A percentile compares a stretch with the other conserved stretches of the same genome.
Conservation (phyloP, 306 rosid genomes). For the Coriaria nepalensis region DNA sequence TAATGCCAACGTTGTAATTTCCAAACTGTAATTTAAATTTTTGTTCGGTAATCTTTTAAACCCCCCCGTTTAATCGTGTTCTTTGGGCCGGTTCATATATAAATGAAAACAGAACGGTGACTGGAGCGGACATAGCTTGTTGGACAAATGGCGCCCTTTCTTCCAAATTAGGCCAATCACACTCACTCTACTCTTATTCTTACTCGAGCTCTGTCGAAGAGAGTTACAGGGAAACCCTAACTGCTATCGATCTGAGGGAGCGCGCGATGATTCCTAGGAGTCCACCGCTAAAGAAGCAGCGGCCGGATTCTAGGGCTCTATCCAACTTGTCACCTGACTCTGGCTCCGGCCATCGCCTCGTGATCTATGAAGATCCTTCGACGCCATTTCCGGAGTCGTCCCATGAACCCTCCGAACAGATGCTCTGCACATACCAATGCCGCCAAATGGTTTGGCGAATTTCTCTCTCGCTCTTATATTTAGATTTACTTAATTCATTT, state of each 20-base stretch:
- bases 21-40: no score
- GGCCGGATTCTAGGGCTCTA: conserved; percentile 22
- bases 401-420: conserved; percentile 18
- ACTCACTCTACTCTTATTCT: not conserved
- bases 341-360: conserved; percentile 32
- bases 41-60: no score
- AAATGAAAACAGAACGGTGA: no score
- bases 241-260: not conserved
- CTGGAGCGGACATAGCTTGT: not conserved
- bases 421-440: conserved; percentile 87
- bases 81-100: no score
- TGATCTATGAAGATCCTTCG: conserved; percentile 61
- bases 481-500: no score
- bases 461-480: not conserved
- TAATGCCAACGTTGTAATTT: no score
- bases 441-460: conserved; percentile 68
- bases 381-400: conserved; percentile 16
- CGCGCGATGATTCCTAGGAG: conserved; percentile 59
- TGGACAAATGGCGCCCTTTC: conserved; percentile 15
- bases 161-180: conserved; percentile 2
- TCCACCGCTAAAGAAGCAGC: conserved; percentile 67
- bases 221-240: conserved; percentile 5
- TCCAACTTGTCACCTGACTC: conserved; percentile 11
- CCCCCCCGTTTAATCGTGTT: no score
- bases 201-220: not conserved